These are phyloP conservation scores for Hirschfeldia incana DNA, from an alignment of 345 rosid genomes.

Conservation along the genomic window DNA sequence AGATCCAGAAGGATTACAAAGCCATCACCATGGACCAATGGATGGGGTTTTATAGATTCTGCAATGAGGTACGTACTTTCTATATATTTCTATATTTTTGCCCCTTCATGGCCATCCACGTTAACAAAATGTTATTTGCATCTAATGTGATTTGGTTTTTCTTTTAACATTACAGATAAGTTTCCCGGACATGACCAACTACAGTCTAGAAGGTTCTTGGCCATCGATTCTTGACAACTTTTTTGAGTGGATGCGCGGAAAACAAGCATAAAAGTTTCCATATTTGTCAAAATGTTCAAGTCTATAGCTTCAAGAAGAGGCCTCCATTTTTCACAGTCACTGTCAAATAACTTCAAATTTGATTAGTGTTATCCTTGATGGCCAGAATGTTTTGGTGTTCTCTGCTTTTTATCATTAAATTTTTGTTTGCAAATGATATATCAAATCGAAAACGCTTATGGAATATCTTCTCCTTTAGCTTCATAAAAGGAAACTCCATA, in stretches of 20 bases:
- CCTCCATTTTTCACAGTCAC: conserved; percentile 1
- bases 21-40: conserved; percentile 94
- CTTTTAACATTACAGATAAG: conserved; percentile 59
- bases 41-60: conserved; percentile 84
- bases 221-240: conserved; percentile 95
- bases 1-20: conserved; percentile 89
- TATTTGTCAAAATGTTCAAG: conserved; percentile 14
- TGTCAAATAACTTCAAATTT: not conserved
- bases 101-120: not conserved
- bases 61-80: conserved; percentile 64
- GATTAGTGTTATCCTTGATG: not conserved
- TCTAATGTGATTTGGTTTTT: conserved; percentile 22
- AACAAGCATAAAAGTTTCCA: conserved; percentile 51
- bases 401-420: conserved; percentile 10
- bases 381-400: not conserved
- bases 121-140: not conserved
- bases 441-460: not conserved
- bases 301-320: conserved; percentile 47
- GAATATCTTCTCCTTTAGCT: conserved; percentile 21
- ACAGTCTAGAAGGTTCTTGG: conserved; percentile 93
- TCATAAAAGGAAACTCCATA: not conserved
- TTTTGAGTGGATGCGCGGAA: conserved; percentile 91
- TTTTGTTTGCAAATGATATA: not conserved
- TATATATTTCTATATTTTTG: not conserved
- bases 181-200: conserved; percentile 76